Conservation (phyloP, 2,329 filamentous ascomycete genomes). For the Aspergillus neoniger region DNA sequence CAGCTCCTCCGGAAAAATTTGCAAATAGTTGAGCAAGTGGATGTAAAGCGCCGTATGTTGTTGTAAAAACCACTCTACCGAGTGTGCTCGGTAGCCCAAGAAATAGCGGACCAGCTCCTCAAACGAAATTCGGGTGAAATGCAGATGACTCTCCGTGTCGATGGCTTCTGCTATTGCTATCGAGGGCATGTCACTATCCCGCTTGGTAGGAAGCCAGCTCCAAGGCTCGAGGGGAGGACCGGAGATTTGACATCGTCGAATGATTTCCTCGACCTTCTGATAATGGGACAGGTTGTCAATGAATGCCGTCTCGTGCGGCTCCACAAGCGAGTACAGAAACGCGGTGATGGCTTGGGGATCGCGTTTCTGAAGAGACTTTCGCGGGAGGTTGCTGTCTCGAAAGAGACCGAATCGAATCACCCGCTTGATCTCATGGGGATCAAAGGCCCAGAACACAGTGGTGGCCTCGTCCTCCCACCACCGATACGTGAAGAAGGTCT, state of each 20-base stretch:
- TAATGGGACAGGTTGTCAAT: constrained; percentile 35
- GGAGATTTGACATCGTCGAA: constrained; percentile 34
- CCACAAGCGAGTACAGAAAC: constrained; percentile 34
- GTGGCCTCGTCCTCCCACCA: constrained; percentile 47
- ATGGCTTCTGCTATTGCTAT: constrained; percentile 36
- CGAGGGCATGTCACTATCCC: constrained; percentile 24
- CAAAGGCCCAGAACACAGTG: constrained; percentile 42
- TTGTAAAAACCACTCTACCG: constrained; percentile 43
- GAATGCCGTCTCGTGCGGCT: constrained; percentile 29
- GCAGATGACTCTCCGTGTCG: constrained; percentile 43
- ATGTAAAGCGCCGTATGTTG: constrained; percentile 42
- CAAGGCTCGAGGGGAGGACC: constrained; percentile 30
- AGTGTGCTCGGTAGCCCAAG: constrained; percentile 35
- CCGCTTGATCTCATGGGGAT: constrained; percentile 38
- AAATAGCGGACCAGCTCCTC: constrained; percentile 44
- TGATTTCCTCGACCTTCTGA: constrained; percentile 44
- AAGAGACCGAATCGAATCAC: constrained; percentile 44
- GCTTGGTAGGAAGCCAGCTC: constrained; percentile 39
- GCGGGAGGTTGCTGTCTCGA: constrained; percentile 37
- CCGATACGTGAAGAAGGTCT: constrained; percentile 35
- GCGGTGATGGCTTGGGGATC: constrained; percentile 35
- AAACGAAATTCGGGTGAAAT: constrained; percentile 42
- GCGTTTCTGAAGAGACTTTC: constrained; percentile 36
- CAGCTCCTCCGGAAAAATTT: constrained; percentile 34
- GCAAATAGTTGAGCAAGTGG: constrained; percentile 35